phyloP scores from a whole-genome alignment of 2,329 filamentous ascomycete genomes.

The Hortaea werneckii region DNA sequence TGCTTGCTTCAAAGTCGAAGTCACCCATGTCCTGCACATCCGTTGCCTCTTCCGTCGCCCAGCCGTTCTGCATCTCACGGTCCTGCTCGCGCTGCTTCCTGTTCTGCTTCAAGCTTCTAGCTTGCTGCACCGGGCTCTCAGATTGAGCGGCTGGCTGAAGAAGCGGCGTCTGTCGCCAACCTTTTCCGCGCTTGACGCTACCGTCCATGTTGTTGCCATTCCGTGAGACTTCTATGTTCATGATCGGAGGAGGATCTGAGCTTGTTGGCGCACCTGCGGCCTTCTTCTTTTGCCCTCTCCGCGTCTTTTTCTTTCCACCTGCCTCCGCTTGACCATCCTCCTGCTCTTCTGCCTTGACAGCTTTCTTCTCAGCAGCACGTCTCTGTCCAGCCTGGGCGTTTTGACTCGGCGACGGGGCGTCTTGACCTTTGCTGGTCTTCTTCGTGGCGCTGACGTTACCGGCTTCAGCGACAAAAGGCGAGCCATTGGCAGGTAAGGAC shows the following conservation, averaged over 20 bases:
- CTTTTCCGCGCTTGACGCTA: conserved; percentile 43
- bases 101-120: conserved; percentile 22
- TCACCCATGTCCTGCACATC: conserved; percentile 89
- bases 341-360: background rate
- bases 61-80: conserved; percentile 57
- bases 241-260: conserved; percentile 20
- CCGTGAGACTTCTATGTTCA: conserved; percentile 26
- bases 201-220: conserved; percentile 30
- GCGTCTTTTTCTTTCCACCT: conserved; percentile 35
- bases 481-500: conserved; percentile 26
- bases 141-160: conserved; percentile 49
- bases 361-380: background rate
- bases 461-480: conserved; percentile 28
- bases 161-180: conserved; percentile 58
- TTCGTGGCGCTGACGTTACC: conserved; percentile 2
- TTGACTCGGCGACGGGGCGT: background rate
- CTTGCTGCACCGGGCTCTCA: conserved; percentile 21
- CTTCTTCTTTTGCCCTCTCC: conserved; percentile 37
- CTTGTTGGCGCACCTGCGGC: conserved; percentile 6
- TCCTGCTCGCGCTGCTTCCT: conserved; percentile 36
- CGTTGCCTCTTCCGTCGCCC: conserved; percentile 92
- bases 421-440: background rate
- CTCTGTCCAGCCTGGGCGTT: conserved; percentile 10
- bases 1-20: conserved; percentile 81
- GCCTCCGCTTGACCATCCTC: conserved; percentile 12